Evolutionary conservation across 2,329 filamentous ascomycete species (phyloP).

Genomic region (Pleurostoma richardsiae): DNA sequence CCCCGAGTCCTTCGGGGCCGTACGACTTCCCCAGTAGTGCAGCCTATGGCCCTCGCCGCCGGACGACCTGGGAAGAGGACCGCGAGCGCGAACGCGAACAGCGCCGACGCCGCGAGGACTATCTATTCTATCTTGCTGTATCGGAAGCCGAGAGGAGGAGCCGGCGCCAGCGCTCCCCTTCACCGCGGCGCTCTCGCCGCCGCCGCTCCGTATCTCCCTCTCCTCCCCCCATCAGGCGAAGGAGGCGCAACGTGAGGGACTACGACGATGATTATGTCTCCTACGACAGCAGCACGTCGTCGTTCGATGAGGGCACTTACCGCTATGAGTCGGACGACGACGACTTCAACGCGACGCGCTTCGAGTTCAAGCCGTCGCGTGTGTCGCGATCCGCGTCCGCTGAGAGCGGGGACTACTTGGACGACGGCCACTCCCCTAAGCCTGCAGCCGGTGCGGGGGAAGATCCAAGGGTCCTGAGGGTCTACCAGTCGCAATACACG

Average conservation of each 20-base stretch:
- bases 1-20: neutral
- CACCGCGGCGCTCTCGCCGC: neutral
- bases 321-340: neutral
- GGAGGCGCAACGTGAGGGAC: neutral
- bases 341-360: neutral
- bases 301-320: neutral
- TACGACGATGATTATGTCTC: neutral
- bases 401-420: neutral
- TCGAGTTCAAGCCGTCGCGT: neutral
- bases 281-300: neutral
- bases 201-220: neutral
- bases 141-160: neutral
- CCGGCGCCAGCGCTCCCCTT: neutral
- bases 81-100: neutral
- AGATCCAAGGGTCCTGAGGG: slow-evolving; percentile 6
- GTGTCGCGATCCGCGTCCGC: neutral
- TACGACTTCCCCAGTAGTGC: neutral
- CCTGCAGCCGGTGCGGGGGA: neutral
- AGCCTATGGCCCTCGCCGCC: neutral
- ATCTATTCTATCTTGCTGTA: neutral
- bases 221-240: neutral
- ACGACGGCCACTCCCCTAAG: neutral
- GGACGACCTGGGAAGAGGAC: neutral
- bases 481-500: slow-evolving; percentile 30
- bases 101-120: neutral